These are phyloP conservation scores for Salix arbutifolia DNA, from an alignment of 345 rosid genomes.

Conservation along the genomic window DNA sequence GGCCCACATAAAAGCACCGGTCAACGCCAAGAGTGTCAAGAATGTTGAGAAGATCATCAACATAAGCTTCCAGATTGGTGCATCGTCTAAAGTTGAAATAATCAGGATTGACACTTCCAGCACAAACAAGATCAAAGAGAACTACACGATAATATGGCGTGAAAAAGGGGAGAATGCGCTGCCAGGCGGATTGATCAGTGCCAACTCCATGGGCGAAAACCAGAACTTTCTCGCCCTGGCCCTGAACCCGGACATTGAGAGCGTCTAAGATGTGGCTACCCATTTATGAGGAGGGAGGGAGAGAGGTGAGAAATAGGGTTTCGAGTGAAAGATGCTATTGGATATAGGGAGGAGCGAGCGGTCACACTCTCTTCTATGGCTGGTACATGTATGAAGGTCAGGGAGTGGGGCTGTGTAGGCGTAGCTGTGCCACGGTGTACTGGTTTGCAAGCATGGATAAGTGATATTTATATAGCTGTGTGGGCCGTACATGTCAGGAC, in stretches of 20 bases:
- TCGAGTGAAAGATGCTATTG: neutral
- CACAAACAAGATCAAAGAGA: slow-evolving; percentile 78
- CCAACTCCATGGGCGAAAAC: slow-evolving; percentile 84
- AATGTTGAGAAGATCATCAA: slow-evolving; percentile 70
- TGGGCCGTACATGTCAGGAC: too few species aligned
- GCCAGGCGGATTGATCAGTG: slow-evolving; percentile 88
- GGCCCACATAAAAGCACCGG: slow-evolving; percentile 68
- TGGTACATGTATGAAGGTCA: neutral
- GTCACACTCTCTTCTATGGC: neutral
- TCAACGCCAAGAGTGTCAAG: slow-evolving; percentile 60
- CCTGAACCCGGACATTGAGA: slow-evolving; percentile 63
- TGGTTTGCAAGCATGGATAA: too few species aligned
- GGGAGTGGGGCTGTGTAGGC: neutral
- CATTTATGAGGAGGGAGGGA: slow-evolving; percentile 22
- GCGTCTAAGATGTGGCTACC: slow-evolving; percentile 53
- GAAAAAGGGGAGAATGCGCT: slow-evolving; percentile 65
- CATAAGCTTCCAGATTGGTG: slow-evolving; percentile 67
- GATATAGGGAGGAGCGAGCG: neutral
- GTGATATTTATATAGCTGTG: too few species aligned
- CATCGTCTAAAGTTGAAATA: slow-evolving; percentile 58
- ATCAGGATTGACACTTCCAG: slow-evolving; percentile 83
- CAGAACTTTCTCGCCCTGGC: slow-evolving; percentile 57
- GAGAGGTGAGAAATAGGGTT: neutral
- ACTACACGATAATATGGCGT: slow-evolving; percentile 44
- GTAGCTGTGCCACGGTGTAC: too few species aligned